These are phyloP conservation scores for Phyllachora maydis DNA, from an alignment of 2,329 filamentous ascomycete species.

Conservation along the genomic window DNA sequence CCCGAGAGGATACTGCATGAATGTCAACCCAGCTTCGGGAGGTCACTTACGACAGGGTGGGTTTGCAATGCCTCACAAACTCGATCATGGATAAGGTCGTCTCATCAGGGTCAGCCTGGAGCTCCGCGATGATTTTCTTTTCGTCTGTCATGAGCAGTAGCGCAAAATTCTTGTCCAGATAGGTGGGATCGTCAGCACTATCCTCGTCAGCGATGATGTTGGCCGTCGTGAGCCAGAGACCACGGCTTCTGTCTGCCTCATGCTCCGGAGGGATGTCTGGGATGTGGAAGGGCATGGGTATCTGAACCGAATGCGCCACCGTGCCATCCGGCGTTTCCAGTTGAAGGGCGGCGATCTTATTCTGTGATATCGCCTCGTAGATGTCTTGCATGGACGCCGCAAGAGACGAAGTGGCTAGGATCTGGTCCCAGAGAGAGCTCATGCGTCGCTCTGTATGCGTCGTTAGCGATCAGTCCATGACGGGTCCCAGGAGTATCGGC, in stretches of 20 bases:
- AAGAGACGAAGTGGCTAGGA: conserved; percentile 52
- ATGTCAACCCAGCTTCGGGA: too few species aligned
- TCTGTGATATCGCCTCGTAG: conserved; percentile 61
- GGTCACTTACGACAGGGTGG: conserved; percentile 35
- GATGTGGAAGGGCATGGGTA: conserved; percentile 46
- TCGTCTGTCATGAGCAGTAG: conserved; percentile 72
- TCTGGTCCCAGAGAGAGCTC: conserved; percentile 47
- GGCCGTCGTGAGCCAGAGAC: conserved; percentile 73
- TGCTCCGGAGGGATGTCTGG: conserved; percentile 50
- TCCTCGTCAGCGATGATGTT: conserved; percentile 55
- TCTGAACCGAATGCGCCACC: conserved; percentile 41
- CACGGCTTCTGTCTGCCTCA: conserved; percentile 48
- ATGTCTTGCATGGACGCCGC: conserved; percentile 68
- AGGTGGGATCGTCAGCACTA: conserved; percentile 39
- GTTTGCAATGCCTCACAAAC: conserved; percentile 56
- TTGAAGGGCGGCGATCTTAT: conserved; percentile 69
- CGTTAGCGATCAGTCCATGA: neutral
- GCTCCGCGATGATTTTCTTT: conserved; percentile 47
- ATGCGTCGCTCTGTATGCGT: conserved; percentile 28
- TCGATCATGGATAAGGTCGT: conserved; percentile 61
- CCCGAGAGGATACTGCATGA: too few species aligned
- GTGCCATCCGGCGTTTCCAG: conserved; percentile 41
- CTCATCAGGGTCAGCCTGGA: conserved; percentile 59
- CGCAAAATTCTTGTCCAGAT: conserved; percentile 71
- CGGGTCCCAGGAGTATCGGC: neutral